These are phyloP conservation scores for Saccharomycopsis capsularis DNA, from an alignment of 805 yeast species.

Conservation along the genomic window DNA sequence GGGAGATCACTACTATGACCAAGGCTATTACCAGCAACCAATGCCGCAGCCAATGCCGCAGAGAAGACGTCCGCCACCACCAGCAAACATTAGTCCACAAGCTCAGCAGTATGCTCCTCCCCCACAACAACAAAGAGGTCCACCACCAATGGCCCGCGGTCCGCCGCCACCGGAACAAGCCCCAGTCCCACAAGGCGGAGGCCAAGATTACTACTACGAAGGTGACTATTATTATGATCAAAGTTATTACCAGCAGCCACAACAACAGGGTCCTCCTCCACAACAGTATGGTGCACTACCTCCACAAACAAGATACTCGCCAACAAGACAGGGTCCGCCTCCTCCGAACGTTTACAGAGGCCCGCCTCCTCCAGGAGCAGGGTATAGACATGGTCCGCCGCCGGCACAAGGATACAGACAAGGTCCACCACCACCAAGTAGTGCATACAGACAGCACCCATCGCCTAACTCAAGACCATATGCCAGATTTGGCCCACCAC, in stretches of 20 bases:
- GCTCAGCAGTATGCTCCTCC: too few species aligned
- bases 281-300: constrained; percentile 21
- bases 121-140: constrained; percentile 5
- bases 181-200: not conserved
- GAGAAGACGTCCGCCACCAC: constrained; percentile 12
- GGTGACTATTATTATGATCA: constrained; percentile 4
- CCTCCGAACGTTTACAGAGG: constrained; percentile 10
- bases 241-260: constrained; percentile 13
- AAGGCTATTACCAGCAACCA: constrained; percentile 10
- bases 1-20: constrained; percentile 12
- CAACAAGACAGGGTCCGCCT: constrained; percentile 16
- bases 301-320: constrained; percentile 10
- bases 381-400: constrained; percentile 13
- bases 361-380: constrained; percentile 17
- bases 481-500: constrained; percentile 12
- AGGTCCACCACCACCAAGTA: constrained; percentile 16
- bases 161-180: constrained; percentile 12
- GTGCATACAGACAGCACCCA: too few species aligned
- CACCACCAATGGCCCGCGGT: constrained; percentile 17
- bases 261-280: constrained; percentile 25
- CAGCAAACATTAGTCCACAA: constrained; percentile 13
- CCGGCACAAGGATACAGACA: constrained; percentile 1
- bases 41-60: not conserved
- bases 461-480: constrained; percentile 5
- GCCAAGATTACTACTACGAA: not conserved